Evolutionary conservation across 208 protist species (phyloP).

Genomic region (Leishmania amazonensis): DNA sequence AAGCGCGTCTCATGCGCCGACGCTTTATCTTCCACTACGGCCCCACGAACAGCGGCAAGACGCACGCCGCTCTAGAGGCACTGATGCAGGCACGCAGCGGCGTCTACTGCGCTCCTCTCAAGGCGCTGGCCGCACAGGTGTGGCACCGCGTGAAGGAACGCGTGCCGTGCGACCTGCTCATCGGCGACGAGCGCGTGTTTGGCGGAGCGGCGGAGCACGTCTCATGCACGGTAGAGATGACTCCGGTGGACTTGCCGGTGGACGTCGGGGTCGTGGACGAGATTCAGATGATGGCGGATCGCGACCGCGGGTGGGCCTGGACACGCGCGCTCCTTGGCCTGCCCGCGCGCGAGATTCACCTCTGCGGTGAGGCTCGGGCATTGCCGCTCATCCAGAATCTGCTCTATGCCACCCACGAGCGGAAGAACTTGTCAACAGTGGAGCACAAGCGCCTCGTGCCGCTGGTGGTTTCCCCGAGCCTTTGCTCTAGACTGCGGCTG

Average conservation of each 20-base stretch:
- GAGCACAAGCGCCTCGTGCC: slow-evolving; percentile 85
- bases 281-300: slow-evolving; percentile 94
- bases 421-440: slow-evolving; percentile 51
- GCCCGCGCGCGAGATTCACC: slow-evolving; percentile 88
- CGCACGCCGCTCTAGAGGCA: slow-evolving; percentile 81
- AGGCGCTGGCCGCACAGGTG: slow-evolving; percentile 94
- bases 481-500: slow-evolving; percentile 37
- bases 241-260: slow-evolving; percentile 62
- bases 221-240: slow-evolving; percentile 93
- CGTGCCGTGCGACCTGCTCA: slow-evolving; percentile 92
- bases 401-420: slow-evolving; percentile 72
- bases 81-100: slow-evolving; percentile 66
- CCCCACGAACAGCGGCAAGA: slow-evolving; percentile 96
- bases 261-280: slow-evolving; percentile 95
- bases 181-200: slow-evolving; percentile 91
- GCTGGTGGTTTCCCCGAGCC: slow-evolving; percentile 44
- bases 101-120: slow-evolving; percentile 94
- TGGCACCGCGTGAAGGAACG: slow-evolving; percentile 73
- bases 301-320: slow-evolving; percentile 94
- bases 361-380: slow-evolving; percentile 88
- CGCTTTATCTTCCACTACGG: slow-evolving; percentile 91
- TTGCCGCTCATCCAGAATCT: slow-evolving; percentile 73
- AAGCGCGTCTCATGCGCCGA: slow-evolving; percentile 71
- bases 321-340: slow-evolving; percentile 93
- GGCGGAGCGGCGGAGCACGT: slow-evolving; percentile 81